phyloP scores from a whole-genome alignment of 768 basidiomycete genomes.

The Boletus reticulatus region DNA sequence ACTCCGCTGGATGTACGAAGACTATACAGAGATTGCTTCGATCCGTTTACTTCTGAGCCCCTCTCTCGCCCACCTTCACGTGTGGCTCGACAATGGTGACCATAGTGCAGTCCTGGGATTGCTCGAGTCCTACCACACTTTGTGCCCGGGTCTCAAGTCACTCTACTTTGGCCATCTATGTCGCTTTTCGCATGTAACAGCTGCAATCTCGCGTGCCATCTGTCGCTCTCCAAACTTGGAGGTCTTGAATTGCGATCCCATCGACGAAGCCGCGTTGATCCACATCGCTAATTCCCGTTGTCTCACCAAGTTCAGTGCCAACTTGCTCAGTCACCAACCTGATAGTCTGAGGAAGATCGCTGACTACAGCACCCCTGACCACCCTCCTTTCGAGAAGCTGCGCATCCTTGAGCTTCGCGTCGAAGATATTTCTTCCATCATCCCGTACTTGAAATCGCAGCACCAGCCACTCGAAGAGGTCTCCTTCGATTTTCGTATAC shows the following conservation, averaged over 20 bases:
- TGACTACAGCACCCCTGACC: background rate
- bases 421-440: background rate
- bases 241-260: background rate
- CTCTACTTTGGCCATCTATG: background rate
- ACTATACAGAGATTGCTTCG: background rate
- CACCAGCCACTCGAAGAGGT: slow-evolving; percentile 6
- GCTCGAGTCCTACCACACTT: background rate
- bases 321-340: background rate
- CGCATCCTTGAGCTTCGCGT: background rate
- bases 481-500: background rate
- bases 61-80: slow-evolving; percentile 1
- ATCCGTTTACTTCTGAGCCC: slow-evolving; percentile 10
- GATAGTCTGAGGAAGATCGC: background rate
- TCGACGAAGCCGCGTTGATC: slow-evolving; percentile 3
- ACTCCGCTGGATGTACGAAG: background rate
- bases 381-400: slow-evolving; percentile 6
- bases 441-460: slow-evolving; percentile 1
- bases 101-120: background rate
- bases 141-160: slow-evolving; percentile 10
- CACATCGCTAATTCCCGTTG: background rate
- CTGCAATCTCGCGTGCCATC: slow-evolving; percentile 4
- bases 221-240: background rate
- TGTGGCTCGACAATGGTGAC: background rate
- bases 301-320: background rate
- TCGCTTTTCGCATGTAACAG: background rate